These are phyloP conservation scores for Zygotorulaspora chibaensis DNA, from an alignment of 805 yeast genomes.

Conservation along the genomic window DNA sequence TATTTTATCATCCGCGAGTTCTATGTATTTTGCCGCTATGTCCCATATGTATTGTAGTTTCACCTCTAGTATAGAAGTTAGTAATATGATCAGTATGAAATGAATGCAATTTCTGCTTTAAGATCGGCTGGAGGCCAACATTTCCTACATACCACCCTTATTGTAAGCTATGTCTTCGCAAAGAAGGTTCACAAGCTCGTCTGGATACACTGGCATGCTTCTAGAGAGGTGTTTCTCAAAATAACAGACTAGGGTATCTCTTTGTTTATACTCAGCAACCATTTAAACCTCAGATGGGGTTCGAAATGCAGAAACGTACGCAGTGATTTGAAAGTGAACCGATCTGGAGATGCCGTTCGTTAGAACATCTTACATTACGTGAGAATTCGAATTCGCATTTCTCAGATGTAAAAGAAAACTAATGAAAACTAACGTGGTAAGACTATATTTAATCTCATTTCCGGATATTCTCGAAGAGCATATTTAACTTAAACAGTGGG, in stretches of 20 bases:
- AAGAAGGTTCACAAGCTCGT: slow-evolving; percentile 28
- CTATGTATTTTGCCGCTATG: slow-evolving; percentile 9
- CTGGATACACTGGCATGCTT: slow-evolving; percentile 24
- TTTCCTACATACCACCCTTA: slow-evolving; percentile 26
- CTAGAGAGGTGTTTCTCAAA: background rate
- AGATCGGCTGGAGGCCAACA: background rate
- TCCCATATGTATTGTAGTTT: slow-evolving; percentile 12
- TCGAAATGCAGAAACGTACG: too few relatives aligned
- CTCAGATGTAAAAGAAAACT: too few relatives aligned
- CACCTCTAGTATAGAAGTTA: slow-evolving; percentile 10
- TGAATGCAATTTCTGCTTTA: too few relatives aligned
- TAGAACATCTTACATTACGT: too few relatives aligned
- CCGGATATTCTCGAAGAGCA: too few relatives aligned
- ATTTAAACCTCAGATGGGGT: too few relatives aligned
- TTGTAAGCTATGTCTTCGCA: slow-evolving; percentile 31
- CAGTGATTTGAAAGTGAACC: too few relatives aligned
- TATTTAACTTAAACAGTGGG: too few relatives aligned
- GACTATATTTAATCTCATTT: too few relatives aligned
- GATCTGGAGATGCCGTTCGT: too few relatives aligned
- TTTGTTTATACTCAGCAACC: background rate
- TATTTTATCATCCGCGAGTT: slow-evolving; percentile 10
- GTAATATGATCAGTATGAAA: background rate
- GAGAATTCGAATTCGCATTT: too few relatives aligned
- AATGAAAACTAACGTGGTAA: too few relatives aligned
- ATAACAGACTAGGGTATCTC: background rate